Base-by-base conservation (phyloP, 1,139 yeast species). In the Hansenula anomala region DNA sequence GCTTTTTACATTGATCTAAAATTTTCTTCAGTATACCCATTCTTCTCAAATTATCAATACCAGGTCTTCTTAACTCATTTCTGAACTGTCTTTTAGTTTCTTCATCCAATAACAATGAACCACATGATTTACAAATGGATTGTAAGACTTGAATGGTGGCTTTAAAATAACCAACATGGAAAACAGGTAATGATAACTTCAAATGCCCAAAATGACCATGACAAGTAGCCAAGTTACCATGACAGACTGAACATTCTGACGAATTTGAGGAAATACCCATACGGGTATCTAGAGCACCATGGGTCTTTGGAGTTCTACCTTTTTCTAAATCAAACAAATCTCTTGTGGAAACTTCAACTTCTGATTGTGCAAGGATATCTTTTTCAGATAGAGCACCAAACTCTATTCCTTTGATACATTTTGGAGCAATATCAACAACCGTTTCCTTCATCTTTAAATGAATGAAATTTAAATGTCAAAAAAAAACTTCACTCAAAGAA, bases 151-250 rank as follows among this genome's bases (percentile, higher is more conserved):
- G 84, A 48, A 94, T 86, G 29, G 88, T 86, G 30, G 94, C 82
- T 60, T 90, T 92, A 72, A 94, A 92, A 60, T 89, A 94, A 6
- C 99, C 99, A 33, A 92, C 95, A 58, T 94, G 98, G 66, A 92
- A 94, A 15, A 90, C 97, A 2, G 99, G 99, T 36, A 94, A 69
- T 0, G 97, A 96, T 39, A 94, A 71, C 51, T 88, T 78, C 47
- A 94, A 78, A 57, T 94, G 96, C 32, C 99, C 99, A 60, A 94
- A 94, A 65, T 94, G 99, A 39, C 99, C 99, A 63, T 92, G 97
- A 60, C 99, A 94, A 2, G 95, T 78, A 0, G 96, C 96, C 53
- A 94, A 67, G 52, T 81, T 81, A 9, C 97, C 97, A 52, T 80
- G 89, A 65, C 99, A 94, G 0, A 97, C 94, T 14, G 77, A 61